Evolutionary conservation across 2,329 filamentous ascomycete species (phyloP).

Genomic region (Talaromyces sp.): DNA sequence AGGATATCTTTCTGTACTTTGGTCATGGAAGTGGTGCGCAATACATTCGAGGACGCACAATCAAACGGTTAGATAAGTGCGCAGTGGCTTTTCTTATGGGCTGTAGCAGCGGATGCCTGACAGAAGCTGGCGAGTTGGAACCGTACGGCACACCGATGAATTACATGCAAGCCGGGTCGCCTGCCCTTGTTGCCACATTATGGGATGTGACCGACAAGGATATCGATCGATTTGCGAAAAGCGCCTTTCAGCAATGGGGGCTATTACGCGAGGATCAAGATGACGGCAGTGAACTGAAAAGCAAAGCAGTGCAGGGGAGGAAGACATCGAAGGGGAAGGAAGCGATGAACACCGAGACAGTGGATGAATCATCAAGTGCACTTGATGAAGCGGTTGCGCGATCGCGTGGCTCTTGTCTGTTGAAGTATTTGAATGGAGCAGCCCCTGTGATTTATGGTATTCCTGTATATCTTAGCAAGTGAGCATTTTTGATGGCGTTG

Average conservation of each 20-base stretch:
- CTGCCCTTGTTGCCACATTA: conserved; percentile 82
- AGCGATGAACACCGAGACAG: conserved; percentile 7
- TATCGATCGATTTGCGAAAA: conserved; percentile 84
- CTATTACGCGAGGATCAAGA: conserved; percentile 49
- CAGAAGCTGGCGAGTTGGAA: conserved; percentile 80
- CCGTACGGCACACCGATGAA: conserved; percentile 85
- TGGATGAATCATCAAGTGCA: conserved; percentile 40
- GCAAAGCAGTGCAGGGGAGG: conserved; percentile 22
- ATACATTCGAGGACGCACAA: conserved; percentile 79
- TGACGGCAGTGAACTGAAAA: conserved; percentile 17
- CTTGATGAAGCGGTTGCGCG: conserved; percentile 76
- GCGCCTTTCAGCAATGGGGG: conserved; percentile 81
- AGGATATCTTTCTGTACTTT: conserved; percentile 82
- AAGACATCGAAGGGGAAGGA: conserved; percentile 1
- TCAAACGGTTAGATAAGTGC: conserved; percentile 72
- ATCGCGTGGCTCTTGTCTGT: conserved; percentile 72
- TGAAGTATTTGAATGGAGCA: conserved; percentile 88
- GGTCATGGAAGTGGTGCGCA: conserved; percentile 93
- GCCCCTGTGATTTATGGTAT: conserved; percentile 93
- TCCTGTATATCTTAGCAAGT: conserved; percentile 67
- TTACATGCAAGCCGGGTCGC: conserved; percentile 82
- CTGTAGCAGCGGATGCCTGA: conserved; percentile 78
- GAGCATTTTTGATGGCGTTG: conserved; percentile 8
- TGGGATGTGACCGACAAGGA: conserved; percentile 99
- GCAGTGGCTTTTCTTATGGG: conserved; percentile 88